Evolutionary conservation across 2,329 filamentous ascomycete species (phyloP), one percentile per base, ranked within the genome.

Genomic region (Stachybotrys elegans): DNA sequence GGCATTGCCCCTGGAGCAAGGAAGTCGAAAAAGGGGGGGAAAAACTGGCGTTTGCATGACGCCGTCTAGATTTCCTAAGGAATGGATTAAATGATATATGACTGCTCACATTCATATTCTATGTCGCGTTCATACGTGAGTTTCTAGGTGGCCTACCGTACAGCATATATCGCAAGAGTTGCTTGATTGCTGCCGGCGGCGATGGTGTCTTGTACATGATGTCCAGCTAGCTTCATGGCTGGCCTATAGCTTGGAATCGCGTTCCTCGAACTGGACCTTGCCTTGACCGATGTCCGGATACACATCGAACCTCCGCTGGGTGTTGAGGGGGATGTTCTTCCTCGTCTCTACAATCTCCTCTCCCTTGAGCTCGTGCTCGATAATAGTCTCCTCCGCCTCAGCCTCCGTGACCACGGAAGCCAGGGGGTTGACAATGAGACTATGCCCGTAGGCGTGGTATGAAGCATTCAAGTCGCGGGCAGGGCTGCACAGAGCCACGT

Each of bases 361-460:
- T 5, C 74, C 77, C 27, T 79, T 73, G 58, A 96, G 64, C 46
- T 91, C 84, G 36, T 81, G 85, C 60, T 83, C 79, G 11, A 95
- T 76, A 48, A 87, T 86, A 4, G 79, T 78, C 70, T 95, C 90
- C 37, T 70, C 70, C 66, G 94, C 90, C 12, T 81, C 88, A 2
- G 90, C 79, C 72, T 95, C 83, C 14, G 72, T 76, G 55, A 96
- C 54, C n/a, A 97, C 79, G 54, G 83, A 73, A 12, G 90, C 93
- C 72, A 92, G 87, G 2, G 93, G 92, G 62, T 95, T 88, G 6
- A 86, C 84, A 43, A 97, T 74, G 72, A 96, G 73, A 55, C 85
- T 94, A 65, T 98, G 93, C 0, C 93, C 93, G 78, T 84, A 98
- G 1, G 93, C 92, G 59, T 91, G 83, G 63, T 98, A 98, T 6